phyloP scores from a whole-genome alignment of 345 rosid species.

The Hypericum androsaemum region DNA sequence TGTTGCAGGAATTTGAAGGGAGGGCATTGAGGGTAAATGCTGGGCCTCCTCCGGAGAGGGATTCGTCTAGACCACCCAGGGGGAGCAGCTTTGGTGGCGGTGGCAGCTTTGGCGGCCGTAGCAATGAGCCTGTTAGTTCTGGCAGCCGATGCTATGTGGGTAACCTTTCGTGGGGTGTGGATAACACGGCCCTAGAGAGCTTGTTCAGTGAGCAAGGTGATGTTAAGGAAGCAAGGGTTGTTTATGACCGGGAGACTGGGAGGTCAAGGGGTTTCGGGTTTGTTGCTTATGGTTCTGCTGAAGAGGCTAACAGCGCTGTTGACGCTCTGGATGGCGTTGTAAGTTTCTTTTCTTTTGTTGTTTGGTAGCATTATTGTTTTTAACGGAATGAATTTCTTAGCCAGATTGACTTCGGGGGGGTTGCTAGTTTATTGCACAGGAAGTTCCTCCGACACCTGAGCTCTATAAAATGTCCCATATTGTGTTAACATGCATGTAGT shows the following conservation, averaged over 20 bases:
- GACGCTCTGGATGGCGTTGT: slow-evolving; percentile 67
- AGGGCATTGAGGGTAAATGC: slow-evolving; percentile 75
- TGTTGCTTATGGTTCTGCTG: slow-evolving; percentile 67
- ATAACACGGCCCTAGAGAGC: slow-evolving; percentile 69
- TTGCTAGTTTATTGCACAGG: background rate
- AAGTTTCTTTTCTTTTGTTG: slow-evolving; percentile 25
- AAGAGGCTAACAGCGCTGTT: slow-evolving; percentile 67
- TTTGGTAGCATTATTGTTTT: background rate
- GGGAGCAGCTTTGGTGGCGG: slow-evolving; percentile 21
- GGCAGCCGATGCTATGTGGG: slow-evolving; percentile 71
- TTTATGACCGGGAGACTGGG: slow-evolving; percentile 87
- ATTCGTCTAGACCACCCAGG: slow-evolving; percentile 32
- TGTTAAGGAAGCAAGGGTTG: slow-evolving; percentile 84
- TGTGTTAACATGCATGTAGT: too few relatives aligned
- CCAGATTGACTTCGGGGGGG: slow-evolving; percentile 1
- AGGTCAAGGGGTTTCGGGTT: slow-evolving; percentile 97
- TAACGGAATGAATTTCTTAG: background rate
- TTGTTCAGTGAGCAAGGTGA: slow-evolving; percentile 80
- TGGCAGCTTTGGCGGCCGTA: slow-evolving; percentile 12
- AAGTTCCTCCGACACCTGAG: too few relatives aligned
- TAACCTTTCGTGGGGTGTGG: slow-evolving; percentile 95
- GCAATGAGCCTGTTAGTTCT: slow-evolving; percentile 12
- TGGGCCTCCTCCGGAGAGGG: slow-evolving; percentile 74
- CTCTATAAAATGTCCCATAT: too few relatives aligned
- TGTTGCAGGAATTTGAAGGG: slow-evolving; percentile 87